phyloP scores from a whole-genome alignment of 2,329 filamentous ascomycete species.

The Exophiala sideris region DNA sequence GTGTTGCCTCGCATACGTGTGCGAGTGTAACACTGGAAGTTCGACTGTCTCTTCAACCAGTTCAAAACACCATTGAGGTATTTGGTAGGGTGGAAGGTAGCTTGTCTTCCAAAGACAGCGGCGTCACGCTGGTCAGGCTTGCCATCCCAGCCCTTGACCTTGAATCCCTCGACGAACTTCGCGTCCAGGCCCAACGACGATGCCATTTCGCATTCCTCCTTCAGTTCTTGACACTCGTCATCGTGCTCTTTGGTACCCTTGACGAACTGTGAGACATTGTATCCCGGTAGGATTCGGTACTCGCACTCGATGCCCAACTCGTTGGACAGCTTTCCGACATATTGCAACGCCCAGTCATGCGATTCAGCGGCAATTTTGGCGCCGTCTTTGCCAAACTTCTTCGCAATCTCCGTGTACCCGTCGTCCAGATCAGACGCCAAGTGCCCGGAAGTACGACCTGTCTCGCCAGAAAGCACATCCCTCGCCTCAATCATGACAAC shows the following conservation, averaged over 20 bases:
- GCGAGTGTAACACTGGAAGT: constrained; percentile 53
- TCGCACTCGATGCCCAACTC: constrained; percentile 55
- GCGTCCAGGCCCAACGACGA: constrained; percentile 44
- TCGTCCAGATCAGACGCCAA: constrained; percentile 55
- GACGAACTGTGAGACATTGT: constrained; percentile 51
- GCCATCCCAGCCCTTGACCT: constrained; percentile 52
- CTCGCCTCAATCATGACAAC: constrained; percentile 55
- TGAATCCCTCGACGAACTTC: constrained; percentile 41
- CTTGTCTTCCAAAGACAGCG: constrained; percentile 47
- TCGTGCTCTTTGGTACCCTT: constrained; percentile 42
- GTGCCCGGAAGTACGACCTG: constrained; percentile 53
- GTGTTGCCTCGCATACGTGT: constrained; percentile 49
- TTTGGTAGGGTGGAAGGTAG: constrained; percentile 56
- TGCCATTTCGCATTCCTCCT: constrained; percentile 46
- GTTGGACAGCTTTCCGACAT: constrained; percentile 49
- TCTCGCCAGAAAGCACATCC: constrained; percentile 50
- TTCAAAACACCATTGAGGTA: constrained; percentile 53
- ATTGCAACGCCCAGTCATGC: constrained; percentile 53
- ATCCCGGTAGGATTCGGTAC: constrained; percentile 50
- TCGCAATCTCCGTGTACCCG: constrained; percentile 49
- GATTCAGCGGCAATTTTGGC: constrained; percentile 52
- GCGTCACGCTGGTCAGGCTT: constrained; percentile 51
- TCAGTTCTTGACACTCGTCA: constrained; percentile 45
- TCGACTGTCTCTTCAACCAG: constrained; percentile 50
- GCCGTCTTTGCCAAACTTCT: constrained; percentile 51